Base-by-base conservation (phyloP, 148 eudicot species). In the Nyssa sinensis region DNA sequence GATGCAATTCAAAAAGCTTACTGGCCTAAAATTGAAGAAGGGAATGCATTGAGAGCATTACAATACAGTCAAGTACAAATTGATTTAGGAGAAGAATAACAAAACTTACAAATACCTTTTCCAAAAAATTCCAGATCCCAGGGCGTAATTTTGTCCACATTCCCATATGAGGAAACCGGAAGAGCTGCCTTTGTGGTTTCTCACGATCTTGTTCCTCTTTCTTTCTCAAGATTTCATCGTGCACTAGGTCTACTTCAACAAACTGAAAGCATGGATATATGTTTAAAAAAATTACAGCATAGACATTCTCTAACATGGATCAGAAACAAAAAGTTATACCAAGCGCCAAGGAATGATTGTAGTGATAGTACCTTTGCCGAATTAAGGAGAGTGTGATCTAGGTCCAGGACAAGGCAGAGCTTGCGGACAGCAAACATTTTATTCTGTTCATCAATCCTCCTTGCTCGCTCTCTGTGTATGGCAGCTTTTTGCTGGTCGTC, bases 81-180 rank as follows among this genome's bases (percentile, higher is more conserved):
- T 41, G 47, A 12, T n/a, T n/a, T 19, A 9, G 37, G 51, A 31
- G 44, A 66, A 28, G 28, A 57, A 31, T 17, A 11, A 63, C 33
- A 62, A 35, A 27, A 31, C 28, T 24, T 2, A 62, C 1, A 28
- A 27, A 53, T 83, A 91, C 99, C 98, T 93, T 96, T 84, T 93
- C 99, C 83, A 96, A 79, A 83, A 96, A 96, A 72, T 87, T 93
- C 99, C 99, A 96, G 59, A 96, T 88, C 39, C 99, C 99, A 68
- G 99, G 98, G 37, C 98, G 88, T 79, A 96, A 82, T 64, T 96
- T 96, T 16, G 99, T 96, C 99, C 99, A 96, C 99, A 96, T 93
- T 68, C 89, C 90, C 99, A 96, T 96, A 66, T 91, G 98, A 30
- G 97, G 93, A 79, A 93, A 96, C 37, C 97, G 91, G 68, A 93